Base-by-base conservation (phyloP, 2,329 filamentous ascomycete genomes). In the Arthrobotrys entomopaga region DNA sequence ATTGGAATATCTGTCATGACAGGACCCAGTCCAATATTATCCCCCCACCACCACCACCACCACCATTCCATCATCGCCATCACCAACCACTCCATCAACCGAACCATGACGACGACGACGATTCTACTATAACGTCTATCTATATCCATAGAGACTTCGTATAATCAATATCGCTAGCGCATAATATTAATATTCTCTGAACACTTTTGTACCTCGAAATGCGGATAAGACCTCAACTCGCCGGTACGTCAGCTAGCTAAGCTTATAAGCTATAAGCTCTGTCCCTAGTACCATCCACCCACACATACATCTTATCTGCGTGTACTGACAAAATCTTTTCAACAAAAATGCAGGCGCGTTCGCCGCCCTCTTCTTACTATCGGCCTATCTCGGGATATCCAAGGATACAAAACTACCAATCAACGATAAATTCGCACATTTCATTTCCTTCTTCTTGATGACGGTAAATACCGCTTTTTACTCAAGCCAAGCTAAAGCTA, bases 351-450 rank as follows among this genome's bases (percentile, higher is more conserved):
- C 43, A 74, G 70, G 56, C 42, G 70, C 50, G 15, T 74, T 74
- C 34, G 56, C 57, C 53, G 64, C 53, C 15, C 87, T 97, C 78
- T 84, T 93, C 77, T 85, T 96, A 74, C 82, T 91, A 64, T 88
- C 91, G 74, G 93, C 87, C 76, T 96, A 94, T 81, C 86, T 90
- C 76, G 93, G 93, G 77, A 90, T 98, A 66, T 89, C 91, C 34
- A 84, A 83, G 22, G 82, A 83, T 73, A 81, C 80, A 69, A 78
- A 80, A 26, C 77, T 81, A n/a, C 80, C 79, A 79, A 86, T 94
- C 81, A 93, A 96, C 84, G 93, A 97, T 86, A 98, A 99, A 82
- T 84, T 91, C 79, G 86, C 98, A 26, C 95, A 98, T 82, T 86
- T 91, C 78, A 76, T 93, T 70, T 93, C 91, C 79, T 98, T 99